These are phyloP conservation scores for Adansonia gregorii DNA, from an alignment of 441 rosid species.

Conservation along the genomic window DNA sequence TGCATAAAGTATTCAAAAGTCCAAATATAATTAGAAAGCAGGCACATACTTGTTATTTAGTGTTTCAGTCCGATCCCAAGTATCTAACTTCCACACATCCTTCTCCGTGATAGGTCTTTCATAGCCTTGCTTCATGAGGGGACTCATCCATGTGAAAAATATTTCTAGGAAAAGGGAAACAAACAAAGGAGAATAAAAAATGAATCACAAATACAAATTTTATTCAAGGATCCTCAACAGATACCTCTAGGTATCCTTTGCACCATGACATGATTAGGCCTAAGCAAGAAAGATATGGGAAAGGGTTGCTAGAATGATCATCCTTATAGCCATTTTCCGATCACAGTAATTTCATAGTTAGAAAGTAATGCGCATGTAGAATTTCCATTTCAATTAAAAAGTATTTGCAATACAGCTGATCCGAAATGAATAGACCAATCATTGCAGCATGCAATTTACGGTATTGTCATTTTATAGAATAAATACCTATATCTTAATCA, in stretches of 20 bases:
- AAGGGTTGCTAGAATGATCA: neutral
- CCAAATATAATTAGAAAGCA: slow-evolving; percentile 20
- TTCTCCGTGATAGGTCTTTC: slow-evolving; percentile 82
- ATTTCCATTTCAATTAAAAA: slow-evolving; percentile 3
- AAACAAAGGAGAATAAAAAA: slow-evolving; percentile 27
- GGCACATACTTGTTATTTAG: slow-evolving; percentile 60
- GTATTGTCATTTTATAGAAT: slow-evolving; percentile 14
- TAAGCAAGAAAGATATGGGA: neutral
- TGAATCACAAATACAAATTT: slow-evolving; percentile 6
- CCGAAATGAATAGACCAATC: slow-evolving; percentile 13
- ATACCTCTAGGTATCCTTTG: slow-evolving; percentile 5
- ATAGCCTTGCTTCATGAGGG: slow-evolving; percentile 83
- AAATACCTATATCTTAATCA: slow-evolving; percentile 17
- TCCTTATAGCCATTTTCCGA: neutral
- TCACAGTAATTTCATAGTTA: neutral
- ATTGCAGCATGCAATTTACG: neutral
- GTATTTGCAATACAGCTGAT: neutral
- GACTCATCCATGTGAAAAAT: slow-evolving; percentile 89
- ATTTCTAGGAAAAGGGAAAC: slow-evolving; percentile 50
- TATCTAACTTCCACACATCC: slow-evolving; percentile 94
- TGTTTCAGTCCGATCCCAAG: slow-evolving; percentile 87
- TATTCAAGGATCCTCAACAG: slow-evolving; percentile 14
- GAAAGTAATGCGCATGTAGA: neutral
- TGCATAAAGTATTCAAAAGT: slow-evolving; percentile 29
- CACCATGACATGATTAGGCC: slow-evolving; percentile 18